Base-by-base conservation (phyloP, 495 filamentous ascomycete genomes). In the Hyaloscypha bicolor region DNA sequence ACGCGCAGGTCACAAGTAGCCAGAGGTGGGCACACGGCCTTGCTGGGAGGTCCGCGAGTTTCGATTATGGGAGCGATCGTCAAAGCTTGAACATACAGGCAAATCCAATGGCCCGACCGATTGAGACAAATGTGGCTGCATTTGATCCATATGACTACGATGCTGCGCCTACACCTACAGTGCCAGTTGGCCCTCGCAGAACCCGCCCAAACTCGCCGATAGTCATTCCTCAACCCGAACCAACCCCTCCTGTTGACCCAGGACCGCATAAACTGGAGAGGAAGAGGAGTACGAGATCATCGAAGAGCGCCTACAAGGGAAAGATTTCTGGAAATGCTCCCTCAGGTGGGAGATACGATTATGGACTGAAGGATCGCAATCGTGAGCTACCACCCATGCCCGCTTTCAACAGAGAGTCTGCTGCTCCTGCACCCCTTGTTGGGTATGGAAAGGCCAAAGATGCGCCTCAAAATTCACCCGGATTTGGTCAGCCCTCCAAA, bases 151-250 rank as follows among this genome's bases (percentile, higher is more conserved):
- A 88, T 70, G 82, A 87, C 63, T 86, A 89, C 75, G 93, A 97
- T 72, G 91, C 94, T 65, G 95, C 95, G 33, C 94, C 94, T 14
- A 93, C 90, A 25, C 95, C 95, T 29, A 95, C 88, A 51, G 80
- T 99, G 58, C 93, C 93, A 22, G 90, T 82, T 53, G 94, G 94
- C 14, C 93, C 94, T 60, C 85, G 91, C 30, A 70, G 72, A 60
- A 32, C 35, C 42, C 79, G 76, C 62, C 74, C 73, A n/a, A 21
- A 64, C n/a, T 71, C 70, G 22, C 71, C 73, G 22, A 64, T 69
- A 29, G 45, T 69, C 11, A 31, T 66, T 11, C 58, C 71, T 32
- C 69, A 69, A 45, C 66, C 61, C 39, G 65, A 71, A 21, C 42
- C 42, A 19, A 48, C 42, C 4, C 39, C 69, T 33, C 65, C 68